phyloP scores from a whole-genome alignment of 345 rosid genomes.

The Brassica juncea region DNA sequence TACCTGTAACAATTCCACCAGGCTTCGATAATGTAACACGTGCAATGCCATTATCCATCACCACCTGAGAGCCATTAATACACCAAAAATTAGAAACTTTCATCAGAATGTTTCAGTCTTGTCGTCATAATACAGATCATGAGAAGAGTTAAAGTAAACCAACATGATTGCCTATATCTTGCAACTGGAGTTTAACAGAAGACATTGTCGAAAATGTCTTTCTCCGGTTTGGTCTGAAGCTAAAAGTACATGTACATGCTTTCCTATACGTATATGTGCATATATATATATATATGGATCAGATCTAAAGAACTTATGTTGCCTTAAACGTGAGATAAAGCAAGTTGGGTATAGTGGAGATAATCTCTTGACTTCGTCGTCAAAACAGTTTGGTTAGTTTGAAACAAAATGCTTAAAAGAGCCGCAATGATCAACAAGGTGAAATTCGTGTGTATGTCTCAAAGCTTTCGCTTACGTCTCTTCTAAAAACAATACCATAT shows the following conservation, averaged over 20 bases:
- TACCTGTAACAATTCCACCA: conserved; percentile 72
- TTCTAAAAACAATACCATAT: not conserved
- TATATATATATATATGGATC: not conserved
- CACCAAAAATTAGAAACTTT: not conserved
- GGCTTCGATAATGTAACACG: conserved; percentile 77
- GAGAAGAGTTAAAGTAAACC: conserved; percentile 22
- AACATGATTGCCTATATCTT: conserved; percentile 40
- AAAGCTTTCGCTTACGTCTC: conserved; percentile 31
- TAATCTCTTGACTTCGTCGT: conserved; percentile 41
- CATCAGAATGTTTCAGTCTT: not conserved
- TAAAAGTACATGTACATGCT: conserved; percentile 21
- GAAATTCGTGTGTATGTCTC: conserved; percentile 22
- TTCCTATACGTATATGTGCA: conserved; percentile 4
- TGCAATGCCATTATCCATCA: conserved; percentile 76
- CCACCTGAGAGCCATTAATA: conserved; percentile 55
- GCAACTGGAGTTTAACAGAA: conserved; percentile 27
- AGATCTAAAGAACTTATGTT: conserved; percentile 18
- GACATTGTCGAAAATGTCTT: conserved; percentile 34
- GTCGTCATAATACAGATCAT: not conserved
- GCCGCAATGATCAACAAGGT: conserved; percentile 1
- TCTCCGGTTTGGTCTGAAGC: conserved; percentile 6
- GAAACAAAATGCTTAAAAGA: conserved; percentile 11
- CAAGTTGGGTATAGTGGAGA: conserved; percentile 31
- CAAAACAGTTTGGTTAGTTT: conserved; percentile 35
- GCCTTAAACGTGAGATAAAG: conserved; percentile 39